A percentile compares a stretch with the other conserved stretches of the same genome.
Evolutionary conservation across 2,329 filamentous ascomycete genomes (phyloP).

Genomic region (Clonostachys chloroleuca): DNA sequence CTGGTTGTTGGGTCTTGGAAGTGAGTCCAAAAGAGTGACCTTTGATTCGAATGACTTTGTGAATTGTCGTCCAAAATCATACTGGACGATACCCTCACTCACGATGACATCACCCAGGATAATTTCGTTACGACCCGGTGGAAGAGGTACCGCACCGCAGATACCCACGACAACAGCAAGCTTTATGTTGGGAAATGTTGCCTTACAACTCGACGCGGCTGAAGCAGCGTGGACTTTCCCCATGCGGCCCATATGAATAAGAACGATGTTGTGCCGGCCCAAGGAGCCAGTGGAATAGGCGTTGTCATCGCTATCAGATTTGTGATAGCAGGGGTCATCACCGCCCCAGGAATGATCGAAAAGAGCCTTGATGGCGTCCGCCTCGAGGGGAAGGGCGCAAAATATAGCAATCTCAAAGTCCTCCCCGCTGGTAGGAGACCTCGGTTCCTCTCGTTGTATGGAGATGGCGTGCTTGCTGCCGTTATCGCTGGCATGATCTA

Average conservation of each 20-base stretch:
- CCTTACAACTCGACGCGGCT: conserved; percentile 3
- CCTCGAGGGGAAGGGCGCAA: conserved; percentile 11
- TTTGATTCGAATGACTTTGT: conserved; percentile 12
- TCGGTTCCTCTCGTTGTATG: no score
- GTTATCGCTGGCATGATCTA: no score
- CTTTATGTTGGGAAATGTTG: conserved; percentile 9
- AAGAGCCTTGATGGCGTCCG: conserved; percentile 7
- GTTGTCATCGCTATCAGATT: conserved; percentile 14
- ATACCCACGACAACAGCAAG: conserved; percentile 11
- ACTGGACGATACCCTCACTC: conserved; percentile 16
- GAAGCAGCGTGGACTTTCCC: conserved; percentile 14
- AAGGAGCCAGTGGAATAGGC: conserved; percentile 14
- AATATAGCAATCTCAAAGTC: conserved; percentile 10
- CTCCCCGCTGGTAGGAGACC: no score
- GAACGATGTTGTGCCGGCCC: conserved; percentile 17
- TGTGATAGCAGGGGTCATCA: conserved; percentile 7
- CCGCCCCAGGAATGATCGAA: conserved; percentile 11
- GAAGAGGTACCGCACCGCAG: conserved; percentile 11
- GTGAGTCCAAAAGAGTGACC: conserved; percentile 7
- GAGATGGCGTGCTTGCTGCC: no score
- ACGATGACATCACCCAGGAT: conserved; percentile 17
- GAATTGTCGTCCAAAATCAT: conserved; percentile 16
- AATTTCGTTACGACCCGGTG: conserved; percentile 3
- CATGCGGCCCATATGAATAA: conserved; percentile 17
- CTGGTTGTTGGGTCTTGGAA: conserved; percentile 10